Percentiles rank a stretch among this genome's conserved stretches.
phyloP scores from a whole-genome alignment of 108 stramenopile genomes.

The Nitzschia sp. region DNA sequence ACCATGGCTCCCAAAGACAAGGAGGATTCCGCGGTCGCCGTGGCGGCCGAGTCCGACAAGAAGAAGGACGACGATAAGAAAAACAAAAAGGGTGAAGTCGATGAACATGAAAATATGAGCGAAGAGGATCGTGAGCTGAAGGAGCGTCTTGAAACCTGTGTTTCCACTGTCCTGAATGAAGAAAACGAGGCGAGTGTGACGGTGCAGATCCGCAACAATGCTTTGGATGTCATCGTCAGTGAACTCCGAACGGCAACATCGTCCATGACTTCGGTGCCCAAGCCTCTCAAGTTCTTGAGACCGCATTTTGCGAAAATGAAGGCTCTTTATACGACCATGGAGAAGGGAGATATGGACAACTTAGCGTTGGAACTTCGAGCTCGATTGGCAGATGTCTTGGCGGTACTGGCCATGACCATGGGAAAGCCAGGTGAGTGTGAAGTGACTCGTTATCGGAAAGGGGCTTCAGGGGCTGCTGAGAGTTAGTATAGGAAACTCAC shows the following conservation, averaged over 20 bases:
- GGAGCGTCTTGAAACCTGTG: conserved; percentile 88
- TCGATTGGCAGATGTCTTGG: conserved; percentile 91
- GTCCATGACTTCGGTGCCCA: conserved; percentile 98
- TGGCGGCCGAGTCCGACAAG: conserved; percentile 33
- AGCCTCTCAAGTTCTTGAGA: conserved; percentile 98
- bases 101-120: conserved; percentile 54
- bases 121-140: conserved; percentile 86
- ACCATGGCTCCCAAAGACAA: conserved; percentile 55
- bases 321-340: conserved; percentile 63
- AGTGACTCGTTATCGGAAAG: neutral
- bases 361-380: conserved; percentile 66
- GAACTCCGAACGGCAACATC: conserved; percentile 91
- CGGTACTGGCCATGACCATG: conserved; percentile 98
- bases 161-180: conserved; percentile 75
- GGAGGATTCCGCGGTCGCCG: conserved; percentile 21
- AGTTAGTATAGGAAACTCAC: no score
- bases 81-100: conserved; percentile 33
- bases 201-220: conserved; percentile 71
- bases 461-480: neutral
- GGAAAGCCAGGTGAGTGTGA: conserved; percentile 82
- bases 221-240: conserved; percentile 87
- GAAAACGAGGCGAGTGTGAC: conserved; percentile 73
- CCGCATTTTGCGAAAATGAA: conserved; percentile 92
- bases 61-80: conserved; percentile 43
- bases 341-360: conserved; percentile 35